Conservation (phyloP, 2,329 filamentous ascomycete species). For the Aspergillus fischeri region DNA sequence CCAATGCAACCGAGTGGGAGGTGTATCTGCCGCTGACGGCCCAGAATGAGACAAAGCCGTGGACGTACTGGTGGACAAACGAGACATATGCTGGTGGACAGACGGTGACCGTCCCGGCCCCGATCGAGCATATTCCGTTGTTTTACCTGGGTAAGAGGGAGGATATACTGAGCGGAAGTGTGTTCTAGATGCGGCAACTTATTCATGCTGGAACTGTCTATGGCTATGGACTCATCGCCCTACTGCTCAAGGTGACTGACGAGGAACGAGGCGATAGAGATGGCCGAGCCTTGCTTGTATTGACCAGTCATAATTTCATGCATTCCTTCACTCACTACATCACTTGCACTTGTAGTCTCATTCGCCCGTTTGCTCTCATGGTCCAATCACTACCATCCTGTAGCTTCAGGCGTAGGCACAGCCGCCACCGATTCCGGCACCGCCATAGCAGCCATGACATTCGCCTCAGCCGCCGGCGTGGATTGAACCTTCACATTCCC, state of each 20-base stretch:
- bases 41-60: conserved; percentile 23
- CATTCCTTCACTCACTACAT: background rate
- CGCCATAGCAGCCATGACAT: background rate
- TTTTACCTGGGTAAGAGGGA: conserved; percentile 63
- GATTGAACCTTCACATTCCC: background rate
- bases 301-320: too few species aligned
- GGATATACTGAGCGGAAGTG: conserved; percentile 59
- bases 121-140: conserved; percentile 20
- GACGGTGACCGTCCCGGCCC: conserved; percentile 33
- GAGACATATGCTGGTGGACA: conserved; percentile 37
- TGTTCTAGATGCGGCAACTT: conserved; percentile 6
- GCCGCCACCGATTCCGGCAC: conserved; percentile 1
- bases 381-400: background rate
- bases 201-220: too few species aligned
- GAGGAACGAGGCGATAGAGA: too few species aligned
- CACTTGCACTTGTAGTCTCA: background rate
- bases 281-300: too few species aligned
- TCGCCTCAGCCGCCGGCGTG: background rate
- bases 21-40: conserved; percentile 33
- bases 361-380: too few species aligned
- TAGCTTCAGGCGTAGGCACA: conserved; percentile 1
- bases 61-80: conserved; percentile 43
- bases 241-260: too few species aligned
- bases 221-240: too few species aligned
- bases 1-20: conserved; percentile 33